Conservation (phyloP, 345 rosid species). For the Litchi chinensis region DNA sequence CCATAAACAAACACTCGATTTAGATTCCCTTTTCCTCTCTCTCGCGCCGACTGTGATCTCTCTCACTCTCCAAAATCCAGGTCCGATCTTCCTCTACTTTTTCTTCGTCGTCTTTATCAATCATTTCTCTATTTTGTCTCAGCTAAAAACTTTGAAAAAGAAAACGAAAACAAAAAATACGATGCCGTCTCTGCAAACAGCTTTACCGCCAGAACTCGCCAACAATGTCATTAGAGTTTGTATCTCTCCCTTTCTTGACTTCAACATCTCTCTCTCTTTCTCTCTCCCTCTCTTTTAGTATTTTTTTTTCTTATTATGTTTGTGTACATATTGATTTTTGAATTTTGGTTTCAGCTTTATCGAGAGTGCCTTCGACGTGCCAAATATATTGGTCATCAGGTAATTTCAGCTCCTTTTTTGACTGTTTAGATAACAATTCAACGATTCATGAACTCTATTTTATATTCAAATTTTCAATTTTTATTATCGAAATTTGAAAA, state of each 20-base stretch:
- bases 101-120: neutral
- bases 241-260: slow-evolving; percentile 7
- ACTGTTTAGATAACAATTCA: neutral
- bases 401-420: slow-evolving; percentile 21
- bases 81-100: neutral
- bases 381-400: slow-evolving; percentile 79
- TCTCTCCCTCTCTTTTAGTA: no score
- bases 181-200: slow-evolving; percentile 82
- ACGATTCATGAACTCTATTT: neutral
- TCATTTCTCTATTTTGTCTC: neutral
- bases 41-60: neutral
- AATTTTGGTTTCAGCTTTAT: slow-evolving; percentile 59
- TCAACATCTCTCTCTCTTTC: neutral
- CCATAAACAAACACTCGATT: no score
- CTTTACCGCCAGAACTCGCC: slow-evolving; percentile 94
- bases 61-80: no score
- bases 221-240: slow-evolving; percentile 83
- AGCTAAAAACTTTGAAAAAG: neutral
- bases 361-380: slow-evolving; percentile 98
- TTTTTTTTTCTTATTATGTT: no score
- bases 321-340: neutral
- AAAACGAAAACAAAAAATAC: slow-evolving; percentile 17
- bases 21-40: no score
- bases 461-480: neutral
- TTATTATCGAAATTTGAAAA: neutral